Percentiles rank a stretch among this genome's conserved stretches.
Conservation (phyloP, 1,284 basidiomycete species). For the Ceratobasidium sp. region DNA sequence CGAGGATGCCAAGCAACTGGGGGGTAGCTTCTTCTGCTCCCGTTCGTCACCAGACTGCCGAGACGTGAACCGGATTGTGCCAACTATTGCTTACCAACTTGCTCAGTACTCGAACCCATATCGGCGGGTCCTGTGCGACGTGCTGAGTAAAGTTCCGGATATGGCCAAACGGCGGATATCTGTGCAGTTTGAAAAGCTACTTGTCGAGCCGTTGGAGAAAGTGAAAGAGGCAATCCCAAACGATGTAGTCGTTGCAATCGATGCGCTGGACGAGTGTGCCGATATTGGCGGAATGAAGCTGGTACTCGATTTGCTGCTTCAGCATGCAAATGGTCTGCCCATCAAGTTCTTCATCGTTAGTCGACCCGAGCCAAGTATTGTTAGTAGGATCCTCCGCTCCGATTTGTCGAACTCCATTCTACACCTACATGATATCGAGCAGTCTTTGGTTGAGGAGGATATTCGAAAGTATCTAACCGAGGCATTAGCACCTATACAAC, state of each 20-base stretch:
- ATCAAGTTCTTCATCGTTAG: conserved; percentile 34
- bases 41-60: conserved; percentile 36
- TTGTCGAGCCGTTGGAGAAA: conserved; percentile 4
- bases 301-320: conserved; percentile 1
- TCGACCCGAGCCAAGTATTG: conserved; percentile 34
- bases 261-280: conserved; percentile 37
- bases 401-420: background rate
- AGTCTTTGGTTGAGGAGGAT: conserved; percentile 34
- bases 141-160: background rate
- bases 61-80: conserved; percentile 23
- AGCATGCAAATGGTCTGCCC: background rate
- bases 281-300: background rate
- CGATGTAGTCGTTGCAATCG: conserved; percentile 25
- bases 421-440: conserved; percentile 38
- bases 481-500: background rate
- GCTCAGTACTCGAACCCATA: background rate
- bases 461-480: conserved; percentile 26
- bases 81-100: conserved; percentile 38
- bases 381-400: background rate
- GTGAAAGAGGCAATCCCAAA: background rate
- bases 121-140: background rate
- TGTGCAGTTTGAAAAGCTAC: conserved; percentile 32
- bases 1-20: conserved; percentile 41
- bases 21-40: conserved; percentile 48
- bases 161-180: background rate